Evolutionary conservation across 768 basidiomycete genomes (phyloP).

Genomic region (Boletellus sp.): DNA sequence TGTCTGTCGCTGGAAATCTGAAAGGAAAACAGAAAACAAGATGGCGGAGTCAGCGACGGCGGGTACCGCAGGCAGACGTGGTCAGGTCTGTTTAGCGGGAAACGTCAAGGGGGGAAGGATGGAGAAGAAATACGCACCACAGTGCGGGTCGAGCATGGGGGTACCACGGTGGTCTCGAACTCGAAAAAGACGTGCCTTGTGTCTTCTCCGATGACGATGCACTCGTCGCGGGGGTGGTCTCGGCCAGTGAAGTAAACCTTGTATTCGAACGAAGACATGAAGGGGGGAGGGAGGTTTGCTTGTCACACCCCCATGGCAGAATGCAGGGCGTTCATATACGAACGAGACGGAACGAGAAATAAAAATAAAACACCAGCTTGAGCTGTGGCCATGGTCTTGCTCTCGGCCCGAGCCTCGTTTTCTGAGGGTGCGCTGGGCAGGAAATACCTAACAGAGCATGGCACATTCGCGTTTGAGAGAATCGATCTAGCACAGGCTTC

Average conservation of each 20-base stretch:
- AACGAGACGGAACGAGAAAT: conserved; percentile 1
- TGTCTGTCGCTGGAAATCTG: conserved; percentile 42
- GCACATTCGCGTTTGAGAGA: conserved; percentile 35
- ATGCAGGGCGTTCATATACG: conserved; percentile 30
- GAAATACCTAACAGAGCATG: conserved; percentile 45
- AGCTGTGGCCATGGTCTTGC: background rate
- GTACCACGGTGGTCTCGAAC: conserved; percentile 51
- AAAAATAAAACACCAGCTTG: background rate
- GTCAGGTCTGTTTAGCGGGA: background rate
- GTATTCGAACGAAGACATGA: conserved; percentile 40
- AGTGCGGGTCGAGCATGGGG: conserved; percentile 25
- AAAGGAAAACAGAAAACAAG: conserved; percentile 16
- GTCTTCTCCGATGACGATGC: conserved; percentile 66
- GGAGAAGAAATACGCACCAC: conserved; percentile 17
- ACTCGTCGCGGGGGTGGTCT: conserved; percentile 62
- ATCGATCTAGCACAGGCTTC: conserved; percentile 12
- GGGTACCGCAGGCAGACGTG: too few species aligned
- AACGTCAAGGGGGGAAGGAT: conserved; percentile 9
- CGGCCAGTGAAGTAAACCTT: conserved; percentile 66
- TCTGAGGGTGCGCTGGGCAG: conserved; percentile 46
- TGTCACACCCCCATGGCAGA: conserved; percentile 1
- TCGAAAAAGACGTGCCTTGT: conserved; percentile 56
- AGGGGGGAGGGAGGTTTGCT: conserved; percentile 1
- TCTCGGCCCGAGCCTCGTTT: conserved; percentile 25
- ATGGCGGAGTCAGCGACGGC: too few species aligned